Conservation (phyloP, 495 filamentous ascomycete genomes). For the Saxophila tyrrhenica region DNA sequence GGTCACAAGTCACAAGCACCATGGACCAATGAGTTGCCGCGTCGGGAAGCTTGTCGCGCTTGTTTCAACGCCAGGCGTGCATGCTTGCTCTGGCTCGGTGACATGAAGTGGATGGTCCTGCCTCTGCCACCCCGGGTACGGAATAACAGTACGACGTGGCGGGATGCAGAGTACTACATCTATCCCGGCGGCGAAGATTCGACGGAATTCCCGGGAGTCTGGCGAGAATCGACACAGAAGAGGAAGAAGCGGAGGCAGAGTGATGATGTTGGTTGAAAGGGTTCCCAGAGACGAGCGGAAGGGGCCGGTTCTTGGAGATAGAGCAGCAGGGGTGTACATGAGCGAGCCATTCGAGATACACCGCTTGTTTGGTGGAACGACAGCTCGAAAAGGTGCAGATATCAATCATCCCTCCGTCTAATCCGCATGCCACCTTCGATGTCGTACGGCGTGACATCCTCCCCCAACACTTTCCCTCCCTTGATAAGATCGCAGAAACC, state of each 20-base stretch:
- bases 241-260: neutral
- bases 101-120: conserved; percentile 1
- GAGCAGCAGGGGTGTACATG: too few species aligned
- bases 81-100: conserved; percentile 1
- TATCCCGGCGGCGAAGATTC: neutral
- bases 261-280: neutral
- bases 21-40: neutral
- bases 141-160: neutral
- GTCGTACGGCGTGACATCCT: conserved; percentile 5
- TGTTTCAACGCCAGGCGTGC: conserved; percentile 5
- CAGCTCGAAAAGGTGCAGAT: too few species aligned
- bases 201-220: neutral
- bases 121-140: conserved; percentile 3
- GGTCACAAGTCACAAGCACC: neutral
- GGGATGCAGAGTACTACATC: neutral
- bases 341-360: neutral
- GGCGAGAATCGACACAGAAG: neutral
- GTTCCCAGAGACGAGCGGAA: neutral
- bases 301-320: neutral
- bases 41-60: neutral
- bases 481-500: conserved; percentile 11
- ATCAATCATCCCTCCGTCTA: neutral
- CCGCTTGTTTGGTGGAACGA: neutral
- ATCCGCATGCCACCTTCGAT: conserved; percentile 6
- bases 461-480: conserved; percentile 3